Conservation (phyloP, 2,329 filamentous ascomycete genomes). For the Cryphonectria radicalis region DNA sequence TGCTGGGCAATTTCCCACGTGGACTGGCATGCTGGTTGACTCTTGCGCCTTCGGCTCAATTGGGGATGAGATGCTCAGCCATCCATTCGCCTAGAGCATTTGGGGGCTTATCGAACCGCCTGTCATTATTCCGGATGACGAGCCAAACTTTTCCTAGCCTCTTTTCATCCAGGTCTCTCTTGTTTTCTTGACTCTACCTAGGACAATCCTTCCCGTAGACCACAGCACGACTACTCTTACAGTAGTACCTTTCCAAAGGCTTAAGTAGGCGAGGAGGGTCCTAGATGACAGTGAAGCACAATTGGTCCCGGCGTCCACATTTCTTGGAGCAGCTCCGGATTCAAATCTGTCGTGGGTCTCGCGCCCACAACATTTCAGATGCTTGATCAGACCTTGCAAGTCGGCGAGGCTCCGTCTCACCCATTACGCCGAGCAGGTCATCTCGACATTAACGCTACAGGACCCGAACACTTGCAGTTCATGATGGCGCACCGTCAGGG, state of each 20-base stretch:
- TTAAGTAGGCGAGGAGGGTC: constrained; percentile 12
- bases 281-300: constrained; percentile 7
- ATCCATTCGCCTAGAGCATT: neutral
- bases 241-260: neutral
- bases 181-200: constrained; percentile 2
- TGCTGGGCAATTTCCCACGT: constrained; percentile 3
- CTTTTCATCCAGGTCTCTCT: neutral
- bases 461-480: neutral
- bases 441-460: neutral
- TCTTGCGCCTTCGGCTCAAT: neutral
- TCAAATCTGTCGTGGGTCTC: neutral
- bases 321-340: neutral
- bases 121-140: constrained; percentile 16
- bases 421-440: neutral
- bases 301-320: neutral
- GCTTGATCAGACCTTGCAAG: neutral
- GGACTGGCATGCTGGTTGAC: neutral
- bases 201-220: constrained; percentile 13
- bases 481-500: neutral
- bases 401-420: neutral
- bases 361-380: neutral
- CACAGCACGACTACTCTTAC: neutral
- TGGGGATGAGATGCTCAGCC: neutral
- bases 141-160: constrained; percentile 4
- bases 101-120: neutral